phyloP scores from a whole-genome alignment of 1,284 basidiomycete genomes.

The Tremellales sp. region DNA sequence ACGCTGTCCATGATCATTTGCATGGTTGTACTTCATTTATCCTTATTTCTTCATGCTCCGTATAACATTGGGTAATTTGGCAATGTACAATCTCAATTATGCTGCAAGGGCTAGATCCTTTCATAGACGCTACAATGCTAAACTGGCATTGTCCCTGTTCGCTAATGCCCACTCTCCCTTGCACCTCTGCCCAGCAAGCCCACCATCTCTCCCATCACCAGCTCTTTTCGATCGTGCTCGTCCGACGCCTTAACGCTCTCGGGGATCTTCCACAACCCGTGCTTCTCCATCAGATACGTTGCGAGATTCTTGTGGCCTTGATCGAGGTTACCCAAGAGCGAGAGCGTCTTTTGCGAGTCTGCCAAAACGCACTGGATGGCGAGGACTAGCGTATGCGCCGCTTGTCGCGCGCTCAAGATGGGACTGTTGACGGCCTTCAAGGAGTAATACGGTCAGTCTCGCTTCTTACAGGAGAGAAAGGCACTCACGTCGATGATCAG shows the following conservation, averaged over 20 bases:
- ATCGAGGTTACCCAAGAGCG: constrained; percentile 29
- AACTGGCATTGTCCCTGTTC: too few relatives aligned
- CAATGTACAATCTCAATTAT: too few relatives aligned
- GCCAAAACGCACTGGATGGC: constrained; percentile 37
- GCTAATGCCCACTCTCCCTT: too few relatives aligned
- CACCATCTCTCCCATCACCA: constrained; percentile 23
- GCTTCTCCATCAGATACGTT: constrained; percentile 41
- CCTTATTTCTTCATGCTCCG: too few relatives aligned
- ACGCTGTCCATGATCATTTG: too few relatives aligned
- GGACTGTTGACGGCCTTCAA: constrained; percentile 19
- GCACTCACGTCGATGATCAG: constrained; percentile 31
- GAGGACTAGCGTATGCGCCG: constrained; percentile 35
- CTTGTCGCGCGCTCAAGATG: constrained; percentile 31
- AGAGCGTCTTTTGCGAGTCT: constrained; percentile 30
- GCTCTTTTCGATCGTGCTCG: neutral
- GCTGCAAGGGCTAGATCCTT: too few relatives aligned
- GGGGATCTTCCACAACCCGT: constrained; percentile 26
- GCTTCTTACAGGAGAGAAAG: neutral
- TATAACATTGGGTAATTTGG: too few relatives aligned
- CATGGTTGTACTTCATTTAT: too few relatives aligned
- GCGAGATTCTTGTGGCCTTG: constrained; percentile 35
- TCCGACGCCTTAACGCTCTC: too few relatives aligned
- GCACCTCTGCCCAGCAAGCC: constrained; percentile 21
- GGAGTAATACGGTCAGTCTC: neutral
- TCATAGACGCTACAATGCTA: too few relatives aligned